Evolutionary conservation across 2,329 filamentous ascomycete genomes (phyloP).

Genomic region (Pleomassaria siparia): DNA sequence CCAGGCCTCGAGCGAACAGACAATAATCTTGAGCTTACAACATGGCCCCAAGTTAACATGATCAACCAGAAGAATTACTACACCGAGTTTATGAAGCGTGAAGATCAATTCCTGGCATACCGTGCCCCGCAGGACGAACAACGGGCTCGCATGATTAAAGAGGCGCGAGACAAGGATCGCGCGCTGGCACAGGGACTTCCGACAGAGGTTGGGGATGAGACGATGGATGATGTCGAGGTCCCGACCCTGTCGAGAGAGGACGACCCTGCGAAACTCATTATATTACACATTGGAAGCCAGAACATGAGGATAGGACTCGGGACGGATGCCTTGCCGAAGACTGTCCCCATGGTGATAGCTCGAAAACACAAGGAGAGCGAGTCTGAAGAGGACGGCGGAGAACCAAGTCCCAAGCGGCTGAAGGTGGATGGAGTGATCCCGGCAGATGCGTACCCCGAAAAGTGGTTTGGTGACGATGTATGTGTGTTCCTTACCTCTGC

Average conservation of each 20-base stretch:
- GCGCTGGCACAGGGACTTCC: conserved; percentile 75
- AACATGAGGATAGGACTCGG: conserved; percentile 92
- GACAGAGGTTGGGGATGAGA: conserved; percentile 32
- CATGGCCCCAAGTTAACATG: conserved; percentile 86
- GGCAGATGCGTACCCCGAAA: conserved; percentile 64
- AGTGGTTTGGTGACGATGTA: conserved; percentile 85
- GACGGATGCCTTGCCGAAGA: conserved; percentile 93
- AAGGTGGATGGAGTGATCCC: conserved; percentile 65
- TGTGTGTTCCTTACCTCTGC: conserved; percentile 1
- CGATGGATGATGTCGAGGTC: conserved; percentile 30
- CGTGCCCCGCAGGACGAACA: conserved; percentile 86
- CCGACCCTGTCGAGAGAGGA: conserved; percentile 49
- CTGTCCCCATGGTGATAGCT: conserved; percentile 89
- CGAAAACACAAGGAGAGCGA: conserved; percentile 77
- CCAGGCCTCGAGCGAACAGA: conserved; percentile 92
- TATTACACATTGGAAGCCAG: conserved; percentile 94
- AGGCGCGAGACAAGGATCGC: conserved; percentile 83
- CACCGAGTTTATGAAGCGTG: conserved; percentile 96
- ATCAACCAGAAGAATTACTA: conserved; percentile 99
- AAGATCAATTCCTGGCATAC: conserved; percentile 90
- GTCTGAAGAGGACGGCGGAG: conserved; percentile 76
- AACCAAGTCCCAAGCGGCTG: conserved; percentile 71
- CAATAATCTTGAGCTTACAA: conserved; percentile 95
- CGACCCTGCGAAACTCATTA: conserved; percentile 85
- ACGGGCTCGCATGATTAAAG: conserved; percentile 79